Base-by-base conservation (phyloP, 352 stramenopile species). In the Globisporangium spinosum region DNA sequence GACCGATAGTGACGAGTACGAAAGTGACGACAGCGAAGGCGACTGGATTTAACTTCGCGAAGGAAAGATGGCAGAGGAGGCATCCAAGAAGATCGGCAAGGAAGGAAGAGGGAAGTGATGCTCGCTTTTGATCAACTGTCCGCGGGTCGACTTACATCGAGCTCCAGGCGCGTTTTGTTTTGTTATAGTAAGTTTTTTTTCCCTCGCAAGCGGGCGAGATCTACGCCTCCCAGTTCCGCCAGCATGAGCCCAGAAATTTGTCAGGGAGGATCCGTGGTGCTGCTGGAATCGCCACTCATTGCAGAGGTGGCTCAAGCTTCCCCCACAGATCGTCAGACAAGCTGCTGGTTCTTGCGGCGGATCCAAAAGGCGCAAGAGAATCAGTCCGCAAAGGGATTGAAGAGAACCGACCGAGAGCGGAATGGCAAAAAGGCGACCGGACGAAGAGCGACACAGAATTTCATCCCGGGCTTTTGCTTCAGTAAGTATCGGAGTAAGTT, bases 1-100 rank as follows among this genome's bases (percentile, higher is more conserved):
- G 55, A 77, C 70, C 22, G 69, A 87, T 58, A 91, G 83, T 57
- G 70, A 74, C 23, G 69, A 80, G 32, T 77, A 78, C 65, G 74
- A 77, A 29, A 89, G 77, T 58, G 81, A 89, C 62, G 82, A 91
- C 49, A 90, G 79, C 40, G 85, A 94, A 68, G 84, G 83, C 54
- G 85, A 94, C 72, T 90, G 80, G 82, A 89, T 91, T 72, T 90
- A 89, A 23, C 25, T 34, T 23, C 20, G 12, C n/a, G 27, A 17
- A 23, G 12, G 47, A 49, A 29, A 58, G 60, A 29, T 20, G 43
- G 6, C 17, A 23, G 43, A 51, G 43, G 17, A 51, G 43, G 7
- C 9, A 51, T 51, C 43, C 43, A 51, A 22, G 17, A 51, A 51
- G 17, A 20, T 23, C 17, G 13, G 8, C 43, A 23, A 51, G 17